Percentiles rank a stretch among this genome's conserved stretches.
Evolutionary conservation across 768 basidiomycete species (phyloP).

Genomic region (Gymnopilus junonius): DNA sequence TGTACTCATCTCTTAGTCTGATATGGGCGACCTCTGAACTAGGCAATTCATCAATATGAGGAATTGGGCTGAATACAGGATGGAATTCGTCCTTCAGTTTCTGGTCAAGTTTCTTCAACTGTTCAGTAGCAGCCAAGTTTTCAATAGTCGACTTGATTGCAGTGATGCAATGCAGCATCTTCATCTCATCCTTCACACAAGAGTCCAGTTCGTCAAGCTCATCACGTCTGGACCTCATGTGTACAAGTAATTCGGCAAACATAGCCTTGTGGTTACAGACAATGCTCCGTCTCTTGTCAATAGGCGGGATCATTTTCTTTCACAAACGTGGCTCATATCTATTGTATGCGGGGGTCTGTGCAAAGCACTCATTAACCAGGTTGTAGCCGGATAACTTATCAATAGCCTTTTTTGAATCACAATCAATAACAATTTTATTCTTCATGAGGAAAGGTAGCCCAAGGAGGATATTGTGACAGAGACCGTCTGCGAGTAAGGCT

Average conservation of each 20-base stretch:
- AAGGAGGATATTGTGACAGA: slow-evolving; percentile 11
- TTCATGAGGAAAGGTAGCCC: slow-evolving; percentile 6
- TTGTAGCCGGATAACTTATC: slow-evolving; percentile 11
- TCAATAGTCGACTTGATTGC: neutral
- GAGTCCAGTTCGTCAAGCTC: neutral
- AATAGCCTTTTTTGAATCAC: neutral
- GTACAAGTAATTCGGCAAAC: neutral
- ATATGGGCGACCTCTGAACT: too few relatives aligned
- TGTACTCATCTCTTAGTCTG: too few relatives aligned
- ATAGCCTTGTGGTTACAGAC: neutral
- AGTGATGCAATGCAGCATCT: neutral
- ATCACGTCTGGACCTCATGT: neutral
- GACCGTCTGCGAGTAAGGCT: slow-evolving; percentile 12
- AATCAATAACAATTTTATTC: slow-evolving; percentile 12
- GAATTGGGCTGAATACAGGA: slow-evolving; percentile 20
- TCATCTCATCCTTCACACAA: neutral
- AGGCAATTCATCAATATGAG: slow-evolving; percentile 19
- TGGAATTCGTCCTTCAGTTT: slow-evolving; percentile 5
- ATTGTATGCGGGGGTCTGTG: neutral
- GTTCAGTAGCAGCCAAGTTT: neutral
- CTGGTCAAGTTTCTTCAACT: too few relatives aligned
- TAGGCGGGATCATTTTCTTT: neutral
- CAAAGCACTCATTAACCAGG: slow-evolving; percentile 9
- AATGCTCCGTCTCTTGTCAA: neutral
- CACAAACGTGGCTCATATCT: neutral